Evolutionary conservation across 208 protist species (phyloP), one percentile per base, ranked within the genome.

Genomic region (Trichomonas vaginalis): DNA sequence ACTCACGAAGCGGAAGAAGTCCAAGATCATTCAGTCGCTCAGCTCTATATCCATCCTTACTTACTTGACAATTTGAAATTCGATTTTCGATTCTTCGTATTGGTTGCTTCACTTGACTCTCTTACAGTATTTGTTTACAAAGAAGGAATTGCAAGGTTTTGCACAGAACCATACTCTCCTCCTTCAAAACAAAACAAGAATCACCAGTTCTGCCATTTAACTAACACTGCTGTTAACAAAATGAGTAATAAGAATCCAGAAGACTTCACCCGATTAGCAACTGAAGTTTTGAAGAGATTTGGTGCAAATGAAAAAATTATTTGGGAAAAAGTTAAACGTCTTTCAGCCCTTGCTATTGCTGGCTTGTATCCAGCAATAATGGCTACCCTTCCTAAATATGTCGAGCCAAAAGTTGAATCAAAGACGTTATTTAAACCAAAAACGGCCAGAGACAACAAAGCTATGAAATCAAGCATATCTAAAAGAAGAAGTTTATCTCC

Each of bases 51-150:
- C 35, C 0, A 0, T 17, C 96, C 96, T n/a, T 95, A 96, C 27
- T 42, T 96, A 12, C 45, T 97, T 45, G 62, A 96, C 82, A 96
- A 96, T 14, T 40, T 40, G 82, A 97, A 97, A 96, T 96, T 96
- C 17, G 96, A 97, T 82, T 90, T 97, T 56, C 62, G 96, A 0
- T 46, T 97, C 15, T 97, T 96, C 56, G 96, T 97, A 14, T 42
- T 96, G 12, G 70, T 97, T n/a, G 95, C 95, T 0, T 56, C 42
- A 27, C 4, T 96, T 14, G 46, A 79, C 12, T 96, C 96, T 39
- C 95, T 97, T 23, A 95, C 95, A 23, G 42, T 95, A 12, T 96
- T 96, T 62, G 14, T 97, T 6, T 96, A 96, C 80, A n/a, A 86
- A 6, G 96, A 96, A 40, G 96, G 96, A 12, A 79, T 96, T 14